Evolutionary conservation across 1,284 basidiomycete genomes (phyloP).

Genomic region (Leccinum glutinopallens): DNA sequence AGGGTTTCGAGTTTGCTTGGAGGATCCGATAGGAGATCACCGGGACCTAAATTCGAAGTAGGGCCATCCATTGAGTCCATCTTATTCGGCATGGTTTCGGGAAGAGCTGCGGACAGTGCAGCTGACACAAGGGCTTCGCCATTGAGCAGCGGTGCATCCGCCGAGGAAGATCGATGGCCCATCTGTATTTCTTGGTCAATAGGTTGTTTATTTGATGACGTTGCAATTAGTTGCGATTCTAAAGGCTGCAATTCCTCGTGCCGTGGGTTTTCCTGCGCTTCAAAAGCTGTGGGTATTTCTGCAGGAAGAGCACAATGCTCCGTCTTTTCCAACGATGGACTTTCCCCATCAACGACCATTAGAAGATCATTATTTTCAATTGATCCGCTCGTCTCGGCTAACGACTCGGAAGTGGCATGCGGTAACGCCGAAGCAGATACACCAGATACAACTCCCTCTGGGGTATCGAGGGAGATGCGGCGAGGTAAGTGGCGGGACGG

Average conservation of each 20-base stretch:
- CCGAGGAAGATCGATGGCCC: not conserved
- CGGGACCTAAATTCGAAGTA: not conserved
- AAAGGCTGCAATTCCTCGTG: not conserved
- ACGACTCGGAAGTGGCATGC: not conserved
- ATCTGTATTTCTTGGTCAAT: constrained; percentile 1
- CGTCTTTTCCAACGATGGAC: not conserved
- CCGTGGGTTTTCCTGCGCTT: not conserved
- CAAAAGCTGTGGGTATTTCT: not conserved
- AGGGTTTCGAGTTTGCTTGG: not conserved
- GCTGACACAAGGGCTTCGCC: constrained; percentile 2
- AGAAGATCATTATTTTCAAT: not conserved
- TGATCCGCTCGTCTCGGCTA: not conserved
- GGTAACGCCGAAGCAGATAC: not conserved
- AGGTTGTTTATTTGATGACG: not conserved
- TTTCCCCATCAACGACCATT: constrained; percentile 12
- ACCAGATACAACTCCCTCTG: constrained; percentile 5
- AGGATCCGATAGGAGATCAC: not conserved
- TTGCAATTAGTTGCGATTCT: not conserved
- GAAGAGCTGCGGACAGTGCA: not conserved
- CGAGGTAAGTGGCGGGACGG: constrained; percentile 30
- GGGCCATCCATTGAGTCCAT: constrained; percentile 8
- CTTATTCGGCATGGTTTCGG: not conserved
- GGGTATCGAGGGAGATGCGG: constrained; percentile 13
- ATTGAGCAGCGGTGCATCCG: not conserved
- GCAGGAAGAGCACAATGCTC: not conserved